Evolutionary conservation across 2,329 filamentous ascomycete genomes (phyloP), one percentile per base, ranked within the genome.

Genomic region (Fusarium incarnatum): DNA sequence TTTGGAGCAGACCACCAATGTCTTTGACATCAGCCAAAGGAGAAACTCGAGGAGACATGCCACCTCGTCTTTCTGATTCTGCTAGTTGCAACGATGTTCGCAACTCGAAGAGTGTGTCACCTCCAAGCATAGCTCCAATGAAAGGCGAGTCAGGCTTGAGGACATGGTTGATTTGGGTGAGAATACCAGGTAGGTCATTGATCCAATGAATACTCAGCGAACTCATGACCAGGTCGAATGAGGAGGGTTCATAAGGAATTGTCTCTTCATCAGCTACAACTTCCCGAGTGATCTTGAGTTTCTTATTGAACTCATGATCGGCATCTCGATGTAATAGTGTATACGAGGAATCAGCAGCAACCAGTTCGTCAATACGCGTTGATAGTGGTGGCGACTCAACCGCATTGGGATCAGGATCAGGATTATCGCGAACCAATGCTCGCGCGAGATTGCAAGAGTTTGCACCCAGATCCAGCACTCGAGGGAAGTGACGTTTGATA

Each of bases 171-270:
- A 98, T 91, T 77, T 97, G 93, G 3, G 90, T 85, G 4, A 99
- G 86, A 13, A 97, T 84, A 2, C 92, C 92, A 0, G 96, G 96
- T 8, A 99, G 88, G 79, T 99, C 94, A 79, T 99, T 99, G 84
- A 98, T 92, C 96, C 96, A 99, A 81, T 99, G 96, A 78, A 99
- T 85, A 61, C 92, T 94, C 63, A 97, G 83, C 59, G 92, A 97
- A 77, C 93, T 97, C 67, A 99, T 84, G 13, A 98, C 93, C 8
- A 97, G 89, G 78, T 98, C 94, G 79, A 98, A 98, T 6, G 91
- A 89, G 70, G 90, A 87, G 7, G 92, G 83, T 49, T 88, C 88
- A 78, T 91, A 98, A 0, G 94, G 93, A 0, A 98, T 83, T 5
- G 88, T 86, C 57, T 95, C 93, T 54, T 92, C 89, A 70, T 92